phyloP scores from a whole-genome alignment of 2,329 filamentous ascomycete genomes.

The Raffaelea albimanens region DNA sequence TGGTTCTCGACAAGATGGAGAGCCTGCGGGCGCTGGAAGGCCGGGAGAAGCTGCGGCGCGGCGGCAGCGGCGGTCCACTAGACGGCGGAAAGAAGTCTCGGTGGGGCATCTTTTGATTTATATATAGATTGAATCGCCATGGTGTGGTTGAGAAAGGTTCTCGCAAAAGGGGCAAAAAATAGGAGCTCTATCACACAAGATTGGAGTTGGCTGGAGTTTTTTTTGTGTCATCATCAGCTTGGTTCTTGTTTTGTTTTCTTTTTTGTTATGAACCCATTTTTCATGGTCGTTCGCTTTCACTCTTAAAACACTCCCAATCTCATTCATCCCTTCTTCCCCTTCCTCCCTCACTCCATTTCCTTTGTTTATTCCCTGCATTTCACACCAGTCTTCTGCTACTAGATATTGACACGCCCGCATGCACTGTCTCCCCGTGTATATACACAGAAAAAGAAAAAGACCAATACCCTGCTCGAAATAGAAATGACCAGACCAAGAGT shows the following conservation, averaged over 20 bases:
- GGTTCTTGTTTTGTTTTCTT: background rate
- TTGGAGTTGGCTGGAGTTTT: background rate
- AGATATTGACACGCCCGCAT: no score
- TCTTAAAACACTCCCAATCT: no score
- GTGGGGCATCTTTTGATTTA: background rate
- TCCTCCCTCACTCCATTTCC: no score
- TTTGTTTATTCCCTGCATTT: no score
- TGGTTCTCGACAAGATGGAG: conserved; percentile 94
- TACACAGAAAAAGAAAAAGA: background rate
- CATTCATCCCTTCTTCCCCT: background rate
- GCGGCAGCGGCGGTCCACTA: background rate
- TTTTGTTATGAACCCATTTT: background rate
- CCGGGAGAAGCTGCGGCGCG: conserved; percentile 50
- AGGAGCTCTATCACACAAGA: no score
- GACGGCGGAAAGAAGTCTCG: background rate
- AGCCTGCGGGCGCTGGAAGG: conserved; percentile 76
- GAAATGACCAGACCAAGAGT: background rate
- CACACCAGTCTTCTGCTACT: no score
- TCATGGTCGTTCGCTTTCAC: background rate
- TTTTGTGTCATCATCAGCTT: background rate
- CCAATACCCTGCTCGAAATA: conserved; percentile 2
- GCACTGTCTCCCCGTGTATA: no score
- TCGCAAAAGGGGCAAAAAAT: no score
- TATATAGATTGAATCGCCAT: background rate
- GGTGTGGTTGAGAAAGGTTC: no score